Conservation (phyloP, 169 alveolate species). For the Plasmodium gonderi region DNA sequence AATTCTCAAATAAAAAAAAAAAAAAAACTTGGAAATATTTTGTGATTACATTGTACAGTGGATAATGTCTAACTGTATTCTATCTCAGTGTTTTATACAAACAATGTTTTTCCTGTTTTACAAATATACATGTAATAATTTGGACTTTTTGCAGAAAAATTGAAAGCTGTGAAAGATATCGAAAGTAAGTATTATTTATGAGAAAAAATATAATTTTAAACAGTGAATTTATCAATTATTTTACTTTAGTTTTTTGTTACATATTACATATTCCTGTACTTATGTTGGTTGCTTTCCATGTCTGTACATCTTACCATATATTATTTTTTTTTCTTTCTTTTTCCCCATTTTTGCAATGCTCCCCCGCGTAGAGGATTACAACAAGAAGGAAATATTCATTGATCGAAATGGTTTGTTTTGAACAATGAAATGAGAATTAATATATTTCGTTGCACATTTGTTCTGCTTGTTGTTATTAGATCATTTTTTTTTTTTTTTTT, state of each 20-base stretch:
- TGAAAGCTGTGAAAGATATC: background rate
- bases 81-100: background rate
- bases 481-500: background rate
- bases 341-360: background rate
- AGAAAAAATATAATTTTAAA: background rate
- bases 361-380: constrained; percentile 4
- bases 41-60: background rate
- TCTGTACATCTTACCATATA: background rate
- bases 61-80: background rate
- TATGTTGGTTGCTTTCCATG: too few species aligned
- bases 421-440: background rate
- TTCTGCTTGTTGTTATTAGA: background rate
- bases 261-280: too few species aligned
- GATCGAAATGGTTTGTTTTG: constrained; percentile 52
- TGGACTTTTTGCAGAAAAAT: constrained; percentile 14
- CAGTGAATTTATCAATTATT: background rate
- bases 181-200: constrained; percentile 4
- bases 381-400: constrained; percentile 64
- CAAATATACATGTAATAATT: background rate
- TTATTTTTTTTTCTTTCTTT: background rate
- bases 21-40: background rate
- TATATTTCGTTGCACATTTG: background rate
- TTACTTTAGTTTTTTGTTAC: too few species aligned
- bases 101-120: background rate
- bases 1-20: too few species aligned